These are phyloP conservation scores for Phoma sp. DNA, from an alignment of 2,329 filamentous ascomycete genomes.

Conservation along the genomic window DNA sequence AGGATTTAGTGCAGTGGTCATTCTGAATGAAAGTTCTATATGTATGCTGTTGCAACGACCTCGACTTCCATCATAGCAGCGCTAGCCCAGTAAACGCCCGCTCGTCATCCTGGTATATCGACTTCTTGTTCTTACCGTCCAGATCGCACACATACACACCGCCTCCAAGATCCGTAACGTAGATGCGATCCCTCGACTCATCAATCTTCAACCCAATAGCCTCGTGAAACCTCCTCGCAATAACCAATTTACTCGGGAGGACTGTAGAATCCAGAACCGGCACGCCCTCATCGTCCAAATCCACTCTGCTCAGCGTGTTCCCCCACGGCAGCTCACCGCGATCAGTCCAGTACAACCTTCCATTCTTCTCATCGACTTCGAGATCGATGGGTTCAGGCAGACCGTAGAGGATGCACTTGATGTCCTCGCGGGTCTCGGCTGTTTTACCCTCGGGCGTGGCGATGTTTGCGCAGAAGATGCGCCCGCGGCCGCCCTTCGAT, in stretches of 20 bases:
- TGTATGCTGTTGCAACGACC: too few relatives aligned
- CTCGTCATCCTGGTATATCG: conserved; percentile 17
- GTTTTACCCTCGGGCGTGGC: conserved; percentile 49
- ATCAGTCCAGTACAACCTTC: conserved; percentile 67
- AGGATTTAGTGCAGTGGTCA: too few relatives aligned
- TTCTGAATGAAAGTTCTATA: too few relatives aligned
- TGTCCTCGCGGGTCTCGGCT: conserved; percentile 24
- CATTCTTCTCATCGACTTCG: conserved; percentile 57
- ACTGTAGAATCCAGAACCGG: conserved; percentile 3
- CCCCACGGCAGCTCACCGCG: conserved; percentile 64
- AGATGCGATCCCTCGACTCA: conserved; percentile 7
- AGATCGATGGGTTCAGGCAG: conserved; percentile 60
- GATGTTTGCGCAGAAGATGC: conserved; percentile 60
- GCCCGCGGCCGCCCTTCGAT: conserved; percentile 59
- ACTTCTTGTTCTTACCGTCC: conserved; percentile 22
- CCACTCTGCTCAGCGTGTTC: conserved; percentile 59
- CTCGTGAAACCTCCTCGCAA: conserved; percentile 33
- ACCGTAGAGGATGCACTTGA: conserved; percentile 36
- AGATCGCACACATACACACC: conserved; percentile 21
- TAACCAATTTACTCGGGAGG: background rate
- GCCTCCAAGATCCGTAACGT: conserved; percentile 31
- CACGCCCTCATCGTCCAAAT: conserved; percentile 42
- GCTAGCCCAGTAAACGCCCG: conserved; percentile 23
- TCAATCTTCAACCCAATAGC: conserved; percentile 32
- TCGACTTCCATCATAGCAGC: too few relatives aligned